phyloP scores from a whole-genome alignment of 805 yeast species.

The Metschnikowia kunwiensis region DNA sequence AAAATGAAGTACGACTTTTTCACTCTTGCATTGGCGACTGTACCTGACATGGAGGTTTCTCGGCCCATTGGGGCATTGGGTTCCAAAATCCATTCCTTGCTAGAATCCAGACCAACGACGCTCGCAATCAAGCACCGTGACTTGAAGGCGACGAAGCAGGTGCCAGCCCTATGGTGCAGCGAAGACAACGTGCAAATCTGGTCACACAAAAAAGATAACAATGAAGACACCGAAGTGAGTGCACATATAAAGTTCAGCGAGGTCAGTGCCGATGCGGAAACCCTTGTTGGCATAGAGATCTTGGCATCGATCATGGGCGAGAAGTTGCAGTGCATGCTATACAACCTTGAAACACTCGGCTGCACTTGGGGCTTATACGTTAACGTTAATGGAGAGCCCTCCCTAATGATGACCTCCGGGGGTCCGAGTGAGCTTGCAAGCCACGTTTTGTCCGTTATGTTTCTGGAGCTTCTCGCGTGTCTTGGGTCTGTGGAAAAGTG shows the following conservation, averaged over 20 bases:
- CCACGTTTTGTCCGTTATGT: slow-evolving; percentile 31
- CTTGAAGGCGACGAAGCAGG: neutral
- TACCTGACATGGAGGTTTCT: neutral
- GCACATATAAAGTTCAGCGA: slow-evolving; percentile 45
- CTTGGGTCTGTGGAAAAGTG: slow-evolving; percentile 12
- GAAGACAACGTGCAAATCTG: slow-evolving; percentile 10
- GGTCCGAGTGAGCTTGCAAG: slow-evolving; percentile 49
- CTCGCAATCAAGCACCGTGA: slow-evolving; percentile 4
- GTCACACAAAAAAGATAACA: slow-evolving; percentile 3
- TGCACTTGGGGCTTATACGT: slow-evolving; percentile 57
- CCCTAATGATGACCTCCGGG: slow-evolving; percentile 48
- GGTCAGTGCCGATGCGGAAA: slow-evolving; percentile 29
- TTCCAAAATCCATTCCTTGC: neutral
- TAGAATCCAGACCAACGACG: neutral
- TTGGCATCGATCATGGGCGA: slow-evolving; percentile 47
- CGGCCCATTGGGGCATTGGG: slow-evolving; percentile 3
- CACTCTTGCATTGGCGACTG: neutral
- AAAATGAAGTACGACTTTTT: slow-evolving; percentile 4
- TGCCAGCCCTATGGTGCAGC: slow-evolving; percentile 4
- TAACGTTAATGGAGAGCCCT: slow-evolving; percentile 51
- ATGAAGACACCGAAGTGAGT: slow-evolving; percentile 2
- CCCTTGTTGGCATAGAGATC: slow-evolving; percentile 51
- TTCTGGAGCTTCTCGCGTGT: slow-evolving; percentile 28
- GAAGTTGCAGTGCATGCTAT: slow-evolving; percentile 40
- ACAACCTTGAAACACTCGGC: slow-evolving; percentile 53